Conservation (phyloP, 106 monocot genomes). For the Dactylorhiza incarnata region DNA sequence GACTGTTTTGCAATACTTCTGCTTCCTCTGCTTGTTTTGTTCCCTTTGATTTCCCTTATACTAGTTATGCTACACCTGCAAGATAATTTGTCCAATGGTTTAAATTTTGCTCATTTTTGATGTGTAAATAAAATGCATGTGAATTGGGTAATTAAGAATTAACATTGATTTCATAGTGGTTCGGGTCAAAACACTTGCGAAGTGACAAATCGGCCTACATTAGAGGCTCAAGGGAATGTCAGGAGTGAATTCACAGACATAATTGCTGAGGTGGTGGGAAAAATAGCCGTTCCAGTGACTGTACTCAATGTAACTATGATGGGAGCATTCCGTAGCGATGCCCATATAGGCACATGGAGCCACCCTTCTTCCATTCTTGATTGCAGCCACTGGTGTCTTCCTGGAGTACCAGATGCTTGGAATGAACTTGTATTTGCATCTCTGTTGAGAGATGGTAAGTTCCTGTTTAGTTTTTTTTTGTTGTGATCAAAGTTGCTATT, state of each 20-base stretch:
- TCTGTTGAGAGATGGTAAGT: constrained; percentile 43
- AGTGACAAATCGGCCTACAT: constrained; percentile 42
- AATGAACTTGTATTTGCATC: constrained; percentile 78
- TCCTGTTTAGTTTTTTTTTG: not conserved
- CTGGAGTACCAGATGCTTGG: constrained; percentile 97
- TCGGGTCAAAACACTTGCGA: constrained; percentile 53
- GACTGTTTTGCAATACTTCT: too few species aligned
- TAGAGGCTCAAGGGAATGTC: constrained; percentile 46
- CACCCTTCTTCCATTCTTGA: constrained; percentile 52
- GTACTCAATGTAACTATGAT: constrained; percentile 87
- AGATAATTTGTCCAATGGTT: not conserved
- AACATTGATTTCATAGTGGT: constrained; percentile 33
- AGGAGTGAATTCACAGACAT: constrained; percentile 65
- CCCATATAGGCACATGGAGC: constrained; percentile 79
- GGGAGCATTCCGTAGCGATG: constrained; percentile 86
- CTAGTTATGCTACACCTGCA: not conserved
- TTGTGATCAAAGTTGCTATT: not conserved
- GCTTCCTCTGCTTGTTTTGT: not conserved
- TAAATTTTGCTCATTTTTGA: not conserved
- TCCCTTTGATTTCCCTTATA: not conserved
- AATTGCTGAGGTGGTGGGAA: constrained; percentile 50
- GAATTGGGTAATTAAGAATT: not conserved
- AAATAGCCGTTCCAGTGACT: constrained; percentile 61
- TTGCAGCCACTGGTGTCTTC: constrained; percentile 98
- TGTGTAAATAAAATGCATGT: not conserved